Evolutionary conservation across 1,284 basidiomycete genomes (phyloP).

Genomic region (Ganoderma multipileum): DNA sequence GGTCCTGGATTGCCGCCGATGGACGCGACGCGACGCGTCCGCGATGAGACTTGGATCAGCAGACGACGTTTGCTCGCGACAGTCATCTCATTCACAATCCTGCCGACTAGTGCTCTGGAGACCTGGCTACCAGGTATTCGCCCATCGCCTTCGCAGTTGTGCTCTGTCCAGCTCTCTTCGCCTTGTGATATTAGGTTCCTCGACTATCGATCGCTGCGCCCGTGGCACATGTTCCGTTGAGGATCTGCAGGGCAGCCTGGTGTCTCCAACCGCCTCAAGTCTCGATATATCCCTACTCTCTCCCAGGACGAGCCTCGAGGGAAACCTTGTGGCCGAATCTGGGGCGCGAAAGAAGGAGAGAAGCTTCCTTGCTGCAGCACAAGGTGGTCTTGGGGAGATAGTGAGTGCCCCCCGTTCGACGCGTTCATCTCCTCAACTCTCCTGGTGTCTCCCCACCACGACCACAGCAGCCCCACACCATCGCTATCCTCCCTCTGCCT

Average conservation of each 20-base stretch:
- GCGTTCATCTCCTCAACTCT: neutral
- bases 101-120: no score
- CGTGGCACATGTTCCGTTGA: neutral
- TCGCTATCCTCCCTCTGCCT: neutral
- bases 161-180: no score
- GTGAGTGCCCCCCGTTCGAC: slow-evolving; percentile 2
- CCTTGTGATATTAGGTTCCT: neutral
- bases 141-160: no score
- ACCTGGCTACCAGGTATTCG: no score
- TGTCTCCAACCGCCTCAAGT: neutral
- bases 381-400: neutral
- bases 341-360: neutral
- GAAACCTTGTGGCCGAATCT: neutral
- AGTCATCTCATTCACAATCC: no score
- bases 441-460: no score
- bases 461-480: neutral
- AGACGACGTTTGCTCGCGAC: no score
- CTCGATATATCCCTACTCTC: neutral
- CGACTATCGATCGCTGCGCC: neutral
- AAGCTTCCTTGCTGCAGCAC: neutral
- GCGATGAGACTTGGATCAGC: no score
- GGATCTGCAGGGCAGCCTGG: slow-evolving; percentile 1
- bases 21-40: no score
- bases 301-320: slow-evolving; percentile 1
- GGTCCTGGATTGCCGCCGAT: no score